Evolutionary conservation across 768 basidiomycete species (phyloP).

Genomic region (Mycena crocata): DNA sequence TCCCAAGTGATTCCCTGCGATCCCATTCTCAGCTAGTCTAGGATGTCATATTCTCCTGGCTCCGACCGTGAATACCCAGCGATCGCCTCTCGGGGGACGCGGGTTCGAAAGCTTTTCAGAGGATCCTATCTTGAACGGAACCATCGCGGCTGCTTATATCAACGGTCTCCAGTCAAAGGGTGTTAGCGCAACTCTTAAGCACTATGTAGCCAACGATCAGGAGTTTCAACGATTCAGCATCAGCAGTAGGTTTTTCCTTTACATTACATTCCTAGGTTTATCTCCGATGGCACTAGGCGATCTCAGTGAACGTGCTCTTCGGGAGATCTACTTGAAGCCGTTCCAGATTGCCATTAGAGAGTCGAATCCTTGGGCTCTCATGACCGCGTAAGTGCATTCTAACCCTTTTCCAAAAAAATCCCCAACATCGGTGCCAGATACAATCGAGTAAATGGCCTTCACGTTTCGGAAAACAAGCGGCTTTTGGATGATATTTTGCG

Average conservation of each 20-base stretch:
- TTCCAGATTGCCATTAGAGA: constrained; percentile 70
- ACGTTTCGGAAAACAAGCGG: constrained; percentile 65
- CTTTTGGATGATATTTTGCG: constrained; percentile 66
- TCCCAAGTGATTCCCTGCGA: not conserved
- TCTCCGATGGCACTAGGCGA: constrained; percentile 46
- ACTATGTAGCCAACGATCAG: constrained; percentile 73
- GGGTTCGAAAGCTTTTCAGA: constrained; percentile 75
- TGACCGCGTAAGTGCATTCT: constrained; percentile 59
- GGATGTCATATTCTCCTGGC: constrained; percentile 64
- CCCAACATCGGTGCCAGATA: constrained; percentile 49
- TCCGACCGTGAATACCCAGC: constrained; percentile 74
- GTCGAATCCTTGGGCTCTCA: constrained; percentile 67
- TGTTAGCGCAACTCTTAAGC: constrained; percentile 73
- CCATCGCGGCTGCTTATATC: constrained; percentile 69
- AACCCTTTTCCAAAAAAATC: not conserved
- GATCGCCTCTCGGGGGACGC: constrained; percentile 67
- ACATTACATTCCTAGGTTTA: not conserved
- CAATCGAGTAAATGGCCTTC: constrained; percentile 70
- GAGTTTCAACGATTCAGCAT: constrained; percentile 66
- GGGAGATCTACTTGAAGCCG: constrained; percentile 75
- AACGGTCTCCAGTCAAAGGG: constrained; percentile 70
- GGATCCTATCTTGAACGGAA: constrained; percentile 68
- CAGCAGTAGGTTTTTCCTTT: constrained; percentile 49
- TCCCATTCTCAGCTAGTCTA: constrained; percentile 24
- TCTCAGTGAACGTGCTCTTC: constrained; percentile 66